Evolutionary conservation across 2,329 filamentous ascomycete species (phyloP).

Genomic region (Metarhizium guizhouense): DNA sequence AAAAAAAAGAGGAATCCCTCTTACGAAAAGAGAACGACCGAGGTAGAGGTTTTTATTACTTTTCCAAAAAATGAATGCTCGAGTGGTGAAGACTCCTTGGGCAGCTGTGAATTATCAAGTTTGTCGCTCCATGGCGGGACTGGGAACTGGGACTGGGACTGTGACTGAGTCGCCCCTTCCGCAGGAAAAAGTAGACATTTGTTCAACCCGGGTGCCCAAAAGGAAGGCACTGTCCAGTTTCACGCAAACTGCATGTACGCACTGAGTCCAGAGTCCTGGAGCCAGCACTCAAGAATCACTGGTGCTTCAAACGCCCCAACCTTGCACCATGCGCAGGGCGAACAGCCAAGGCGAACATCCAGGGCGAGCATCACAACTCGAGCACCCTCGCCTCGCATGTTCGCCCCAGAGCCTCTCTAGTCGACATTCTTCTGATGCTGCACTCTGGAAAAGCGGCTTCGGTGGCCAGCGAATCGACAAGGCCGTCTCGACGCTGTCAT

Average conservation of each 20-base stretch:
- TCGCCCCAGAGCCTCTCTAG: too few species aligned
- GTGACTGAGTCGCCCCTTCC: neutral
- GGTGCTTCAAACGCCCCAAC: too few species aligned
- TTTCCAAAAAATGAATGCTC: neutral
- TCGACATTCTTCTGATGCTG: too few species aligned
- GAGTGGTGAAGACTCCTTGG: neutral
- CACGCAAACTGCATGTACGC: neutral
- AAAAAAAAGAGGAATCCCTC: too few species aligned
- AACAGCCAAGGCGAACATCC: too few species aligned
- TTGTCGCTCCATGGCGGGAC: neutral
- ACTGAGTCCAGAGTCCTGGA: neutral
- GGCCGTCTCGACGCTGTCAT: neutral
- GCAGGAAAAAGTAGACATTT: neutral
- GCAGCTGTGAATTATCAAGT: neutral
- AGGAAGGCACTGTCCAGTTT: neutral
- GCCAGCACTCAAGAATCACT: neutral
- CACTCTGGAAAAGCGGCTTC: too few species aligned
- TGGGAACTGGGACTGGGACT: neutral
- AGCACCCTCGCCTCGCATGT: too few species aligned
- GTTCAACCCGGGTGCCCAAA: neutral
- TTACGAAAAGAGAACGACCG: too few species aligned
- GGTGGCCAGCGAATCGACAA: too few species aligned
- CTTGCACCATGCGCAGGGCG: too few species aligned
- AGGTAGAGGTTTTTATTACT: too few species aligned
- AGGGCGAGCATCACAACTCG: neutral